Conservation (phyloP, 805 yeast species). For the Komagataella populi region DNA sequence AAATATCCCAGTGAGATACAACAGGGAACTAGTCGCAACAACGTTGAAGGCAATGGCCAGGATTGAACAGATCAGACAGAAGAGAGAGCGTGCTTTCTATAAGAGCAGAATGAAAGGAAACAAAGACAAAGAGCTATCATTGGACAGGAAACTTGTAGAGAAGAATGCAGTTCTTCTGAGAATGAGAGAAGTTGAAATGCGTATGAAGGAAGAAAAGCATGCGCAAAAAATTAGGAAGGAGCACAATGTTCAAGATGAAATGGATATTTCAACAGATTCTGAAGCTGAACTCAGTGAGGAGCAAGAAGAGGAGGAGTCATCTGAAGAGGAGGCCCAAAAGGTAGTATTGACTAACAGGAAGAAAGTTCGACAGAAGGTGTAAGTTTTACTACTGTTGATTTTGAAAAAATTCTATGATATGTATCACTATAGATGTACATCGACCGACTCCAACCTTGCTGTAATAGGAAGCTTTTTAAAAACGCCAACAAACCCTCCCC, state of each 20-base stretch:
- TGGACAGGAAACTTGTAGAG: constrained; percentile 83
- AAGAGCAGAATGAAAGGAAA: constrained; percentile 99
- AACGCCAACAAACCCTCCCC: constrained; percentile 37
- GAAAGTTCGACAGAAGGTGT: not conserved
- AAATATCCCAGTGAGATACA: constrained; percentile 95
- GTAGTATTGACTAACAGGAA: not conserved
- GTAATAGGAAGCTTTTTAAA: constrained; percentile 20
- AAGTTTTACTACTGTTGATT: not conserved
- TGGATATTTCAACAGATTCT: constrained; percentile 22
- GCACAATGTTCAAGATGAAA: constrained; percentile 29
- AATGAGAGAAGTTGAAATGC: constrained; percentile 87
- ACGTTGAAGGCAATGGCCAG: constrained; percentile 93
- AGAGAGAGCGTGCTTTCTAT: constrained; percentile 96
- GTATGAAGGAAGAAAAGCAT: constrained; percentile 58
- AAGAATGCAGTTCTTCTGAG: constrained; percentile 78
- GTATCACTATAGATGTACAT: not conserved
- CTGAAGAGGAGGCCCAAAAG: constrained; percentile 16
- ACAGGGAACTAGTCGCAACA: constrained; percentile 89
- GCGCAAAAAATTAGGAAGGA: constrained; percentile 43
- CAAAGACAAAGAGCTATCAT: constrained; percentile 70
- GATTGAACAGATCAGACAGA: constrained; percentile 89
- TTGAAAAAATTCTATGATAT: not conserved
- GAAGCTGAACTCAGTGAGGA: constrained; percentile 28
- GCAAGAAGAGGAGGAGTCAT: constrained; percentile 37
- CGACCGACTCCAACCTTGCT: constrained; percentile 5